phyloP scores from a whole-genome alignment of 345 rosid genomes.

The Syzygium grande region DNA sequence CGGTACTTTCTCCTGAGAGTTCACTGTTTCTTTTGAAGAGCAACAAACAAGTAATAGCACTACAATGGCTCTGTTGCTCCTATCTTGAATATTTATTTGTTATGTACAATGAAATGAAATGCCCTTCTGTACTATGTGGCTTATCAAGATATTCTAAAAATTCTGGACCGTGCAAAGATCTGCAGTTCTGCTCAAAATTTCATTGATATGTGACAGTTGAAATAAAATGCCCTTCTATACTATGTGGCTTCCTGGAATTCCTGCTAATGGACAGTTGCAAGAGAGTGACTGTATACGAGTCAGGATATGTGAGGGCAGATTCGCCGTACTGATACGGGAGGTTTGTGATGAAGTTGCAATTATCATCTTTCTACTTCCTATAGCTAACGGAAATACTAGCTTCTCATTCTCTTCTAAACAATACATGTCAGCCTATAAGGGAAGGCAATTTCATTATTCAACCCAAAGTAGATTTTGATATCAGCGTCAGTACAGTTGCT shows the following conservation, averaged over 20 bases:
- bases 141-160: constrained; percentile 76
- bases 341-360: constrained; percentile 28
- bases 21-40: constrained; percentile 83
- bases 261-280: constrained; percentile 73
- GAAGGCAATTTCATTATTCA: constrained; percentile 99
- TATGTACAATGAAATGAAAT: neutral
- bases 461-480: constrained; percentile 99
- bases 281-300: constrained; percentile 97
- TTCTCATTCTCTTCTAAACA: constrained; percentile 5
- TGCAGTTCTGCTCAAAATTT: constrained; percentile 96
- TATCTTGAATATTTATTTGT: neutral
- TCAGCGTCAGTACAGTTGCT: constrained; percentile 90
- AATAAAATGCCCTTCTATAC: constrained; percentile 19
- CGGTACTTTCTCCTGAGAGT: too few species aligned
- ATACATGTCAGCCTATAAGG: constrained; percentile 69
- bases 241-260: constrained; percentile 79
- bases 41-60: constrained; percentile 65
- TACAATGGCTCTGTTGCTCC: neutral
- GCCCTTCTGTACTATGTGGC: constrained; percentile 46
- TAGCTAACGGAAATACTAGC: neutral
- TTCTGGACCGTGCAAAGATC: constrained; percentile 71
- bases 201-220: constrained; percentile 28
- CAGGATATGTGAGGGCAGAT: constrained; percentile 97
- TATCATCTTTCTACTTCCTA: neutral
- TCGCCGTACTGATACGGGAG: constrained; percentile 95